Conservation (phyloP, 306 rosid genomes). For the Cucumis hystrix region DNA sequence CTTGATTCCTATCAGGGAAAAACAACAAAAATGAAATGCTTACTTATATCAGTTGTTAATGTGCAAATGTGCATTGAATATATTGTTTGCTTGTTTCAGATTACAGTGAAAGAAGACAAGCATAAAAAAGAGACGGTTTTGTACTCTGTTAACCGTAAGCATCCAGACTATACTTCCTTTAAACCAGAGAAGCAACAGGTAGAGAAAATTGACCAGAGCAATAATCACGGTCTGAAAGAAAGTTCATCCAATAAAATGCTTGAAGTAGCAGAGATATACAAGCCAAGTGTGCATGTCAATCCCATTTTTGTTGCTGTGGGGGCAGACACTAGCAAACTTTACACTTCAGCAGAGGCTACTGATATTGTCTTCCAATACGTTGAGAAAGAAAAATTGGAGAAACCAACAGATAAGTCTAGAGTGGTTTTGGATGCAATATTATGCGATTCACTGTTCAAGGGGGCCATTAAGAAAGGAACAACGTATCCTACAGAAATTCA, state of each 20-base stretch:
- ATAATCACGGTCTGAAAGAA: slow-evolving; percentile 32
- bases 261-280: slow-evolving; percentile 78
- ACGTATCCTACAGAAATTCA: slow-evolving; percentile 80
- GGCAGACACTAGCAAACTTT: slow-evolving; percentile 51
- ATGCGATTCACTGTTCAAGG: slow-evolving; percentile 82
- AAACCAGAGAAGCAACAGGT: slow-evolving; percentile 71
- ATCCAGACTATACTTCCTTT: slow-evolving; percentile 64
- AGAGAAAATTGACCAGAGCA: slow-evolving; percentile 49
- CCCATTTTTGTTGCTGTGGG: slow-evolving; percentile 64
- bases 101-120: slow-evolving; percentile 78
- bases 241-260: slow-evolving; percentile 37
- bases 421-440: slow-evolving; percentile 57
- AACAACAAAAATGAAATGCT: neutral
- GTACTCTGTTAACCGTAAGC: slow-evolving; percentile 39
- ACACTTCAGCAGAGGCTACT: slow-evolving; percentile 62
- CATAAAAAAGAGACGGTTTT: slow-evolving; percentile 64
- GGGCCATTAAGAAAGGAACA: slow-evolving; percentile 76
- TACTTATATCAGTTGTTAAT: neutral
- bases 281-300: slow-evolving; percentile 75
- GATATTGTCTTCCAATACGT: slow-evolving; percentile 60
- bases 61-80: neutral
- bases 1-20: neutral
- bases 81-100: slow-evolving; percentile 22
- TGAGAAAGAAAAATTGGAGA: slow-evolving; percentile 67
- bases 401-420: slow-evolving; percentile 42